Evolutionary conservation across 1,284 basidiomycete genomes (phyloP).

Genomic region (Irpex rosettiformis): DNA sequence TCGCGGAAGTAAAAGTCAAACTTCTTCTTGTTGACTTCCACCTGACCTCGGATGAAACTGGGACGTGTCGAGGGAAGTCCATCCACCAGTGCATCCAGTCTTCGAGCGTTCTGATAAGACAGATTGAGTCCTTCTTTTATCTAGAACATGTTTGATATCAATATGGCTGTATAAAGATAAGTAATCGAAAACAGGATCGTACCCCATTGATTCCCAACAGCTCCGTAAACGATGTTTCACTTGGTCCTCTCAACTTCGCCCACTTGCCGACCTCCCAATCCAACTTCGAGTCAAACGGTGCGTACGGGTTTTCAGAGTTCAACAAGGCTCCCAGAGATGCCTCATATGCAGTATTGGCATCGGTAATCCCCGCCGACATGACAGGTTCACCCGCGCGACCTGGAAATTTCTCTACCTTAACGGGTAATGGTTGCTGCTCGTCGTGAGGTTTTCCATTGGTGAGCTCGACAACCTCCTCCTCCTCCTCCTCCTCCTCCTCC

Average conservation of each 20-base stretch:
- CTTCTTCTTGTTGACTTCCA: slow-evolving; percentile 21
- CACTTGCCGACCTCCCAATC: slow-evolving; percentile 19
- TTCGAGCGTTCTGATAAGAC: slow-evolving; percentile 25
- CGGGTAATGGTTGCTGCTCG: background rate
- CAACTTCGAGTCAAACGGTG: slow-evolving; percentile 15
- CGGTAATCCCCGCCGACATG: background rate
- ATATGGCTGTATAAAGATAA: background rate
- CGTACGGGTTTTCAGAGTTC: background rate
- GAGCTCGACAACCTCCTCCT: background rate
- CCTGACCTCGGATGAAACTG: slow-evolving; percentile 18
- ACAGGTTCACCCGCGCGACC: background rate
- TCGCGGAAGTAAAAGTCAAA: slow-evolving; percentile 27
- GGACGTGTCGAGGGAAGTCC: slow-evolving; percentile 24
- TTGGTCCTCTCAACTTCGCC: slow-evolving; percentile 17
- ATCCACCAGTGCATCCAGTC: slow-evolving; percentile 32
- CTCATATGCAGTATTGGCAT: background rate
- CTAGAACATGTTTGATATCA: slow-evolving; percentile 9
- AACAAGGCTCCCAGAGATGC: background rate
- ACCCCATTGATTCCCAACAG: slow-evolving; percentile 17
- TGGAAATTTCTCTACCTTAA: background rate
- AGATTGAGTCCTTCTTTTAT: slow-evolving; percentile 23
- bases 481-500: background rate
- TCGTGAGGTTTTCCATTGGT: background rate
- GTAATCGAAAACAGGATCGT: background rate
- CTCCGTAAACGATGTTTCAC: slow-evolving; percentile 17